phyloP scores from a whole-genome alignment of 2,329 filamentous ascomycete species.

The Fusarium tjaetaba region DNA sequence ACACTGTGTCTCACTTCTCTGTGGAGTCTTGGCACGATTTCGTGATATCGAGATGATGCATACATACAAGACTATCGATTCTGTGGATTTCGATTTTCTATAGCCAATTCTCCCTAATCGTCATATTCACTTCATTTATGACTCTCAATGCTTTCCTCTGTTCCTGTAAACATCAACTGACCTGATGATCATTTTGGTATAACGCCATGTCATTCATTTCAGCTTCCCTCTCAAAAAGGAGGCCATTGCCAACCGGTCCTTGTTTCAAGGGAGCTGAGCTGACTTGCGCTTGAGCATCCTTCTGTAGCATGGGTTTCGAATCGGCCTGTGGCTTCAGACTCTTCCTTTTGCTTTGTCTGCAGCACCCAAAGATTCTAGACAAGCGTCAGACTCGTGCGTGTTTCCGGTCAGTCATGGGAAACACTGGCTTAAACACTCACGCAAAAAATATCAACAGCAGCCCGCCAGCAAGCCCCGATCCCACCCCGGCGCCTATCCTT shows the following conservation, averaged over 20 bases:
- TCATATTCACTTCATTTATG: background rate
- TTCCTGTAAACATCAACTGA: background rate
- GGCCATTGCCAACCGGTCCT: background rate
- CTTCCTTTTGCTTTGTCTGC: background rate
- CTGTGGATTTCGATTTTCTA: constrained; percentile 30
- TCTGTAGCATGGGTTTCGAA: background rate
- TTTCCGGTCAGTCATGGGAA: background rate
- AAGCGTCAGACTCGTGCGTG: background rate
- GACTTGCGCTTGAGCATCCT: background rate
- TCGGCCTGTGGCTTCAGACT: background rate
- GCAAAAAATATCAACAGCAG: constrained; percentile 27
- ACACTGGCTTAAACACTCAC: background rate
- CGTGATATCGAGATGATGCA: background rate
- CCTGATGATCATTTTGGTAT: background rate
- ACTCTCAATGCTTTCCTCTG: background rate
- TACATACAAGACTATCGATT: constrained; percentile 11
- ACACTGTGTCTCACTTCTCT: constrained; percentile 26
- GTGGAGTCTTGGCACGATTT: constrained; percentile 6
- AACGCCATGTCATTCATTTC: background rate
- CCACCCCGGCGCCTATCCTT: constrained; percentile 17
- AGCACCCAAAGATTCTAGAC: constrained; percentile 21
- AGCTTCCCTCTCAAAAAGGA: background rate
- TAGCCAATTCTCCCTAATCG: constrained; percentile 13
- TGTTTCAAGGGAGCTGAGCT: background rate
- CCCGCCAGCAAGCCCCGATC: constrained; percentile 4